phyloP scores from a whole-genome alignment of 805 yeast genomes.

The Candida odintsovae region DNA sequence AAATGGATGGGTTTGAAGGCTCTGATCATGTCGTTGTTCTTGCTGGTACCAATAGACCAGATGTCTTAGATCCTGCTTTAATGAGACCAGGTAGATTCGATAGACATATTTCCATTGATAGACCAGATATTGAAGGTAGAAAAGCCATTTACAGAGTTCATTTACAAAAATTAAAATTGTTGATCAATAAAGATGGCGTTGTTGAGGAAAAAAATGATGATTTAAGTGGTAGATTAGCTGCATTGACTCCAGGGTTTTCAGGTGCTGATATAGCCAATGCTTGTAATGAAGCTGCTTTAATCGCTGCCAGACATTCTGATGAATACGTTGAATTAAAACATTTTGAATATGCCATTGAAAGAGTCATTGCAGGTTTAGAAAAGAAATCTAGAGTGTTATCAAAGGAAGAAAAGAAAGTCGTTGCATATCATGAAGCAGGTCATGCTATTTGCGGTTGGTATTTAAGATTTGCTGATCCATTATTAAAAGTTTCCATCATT shows the following conservation, averaged over 20 bases:
- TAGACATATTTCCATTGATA: conserved; percentile 85
- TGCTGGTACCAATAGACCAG: conserved; percentile 97
- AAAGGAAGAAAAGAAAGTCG: conserved; percentile 81
- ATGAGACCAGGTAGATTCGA: conserved; percentile 98
- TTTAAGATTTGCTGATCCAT: conserved; percentile 84
- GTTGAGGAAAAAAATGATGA: conserved; percentile 35
- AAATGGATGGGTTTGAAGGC: conserved; percentile 95
- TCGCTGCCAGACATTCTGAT: conserved; percentile 84
- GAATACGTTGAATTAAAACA: conserved; percentile 66
- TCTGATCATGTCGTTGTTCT: conserved; percentile 92
- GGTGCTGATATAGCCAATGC: conserved; percentile 99
- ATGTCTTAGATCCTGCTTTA: conserved; percentile 86
- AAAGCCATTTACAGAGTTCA: conserved; percentile 90
- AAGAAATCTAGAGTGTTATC: conserved; percentile 79
- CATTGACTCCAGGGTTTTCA: conserved; percentile 95
- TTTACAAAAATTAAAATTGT: conserved; percentile 62
- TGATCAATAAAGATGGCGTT: conserved; percentile 31
- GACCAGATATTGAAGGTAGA: conserved; percentile 93
- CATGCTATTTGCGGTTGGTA: conserved; percentile 99
- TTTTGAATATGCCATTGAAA: conserved; percentile 94
- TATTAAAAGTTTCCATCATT: conserved; percentile 90
- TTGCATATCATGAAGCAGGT: conserved; percentile 98
- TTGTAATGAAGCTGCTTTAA: conserved; percentile 94
- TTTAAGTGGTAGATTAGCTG: conserved; percentile 84
- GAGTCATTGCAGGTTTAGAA: conserved; percentile 95